These are phyloP conservation scores for Speleostelium caveatum DNA, from an alignment of 78 protist genomes.

Conservation along the genomic window DNA sequence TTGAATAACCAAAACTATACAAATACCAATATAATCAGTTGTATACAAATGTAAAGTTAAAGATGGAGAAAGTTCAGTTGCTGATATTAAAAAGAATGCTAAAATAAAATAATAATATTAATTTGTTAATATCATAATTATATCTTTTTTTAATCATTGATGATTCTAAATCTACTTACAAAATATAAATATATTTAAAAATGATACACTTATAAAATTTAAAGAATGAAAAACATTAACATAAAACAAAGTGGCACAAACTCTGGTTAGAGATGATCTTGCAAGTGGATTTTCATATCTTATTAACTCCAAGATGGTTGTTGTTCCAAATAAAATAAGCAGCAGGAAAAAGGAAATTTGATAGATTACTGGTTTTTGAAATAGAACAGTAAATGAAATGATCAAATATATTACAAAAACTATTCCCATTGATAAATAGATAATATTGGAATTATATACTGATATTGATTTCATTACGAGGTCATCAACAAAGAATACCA, in stretches of 20 bases:
- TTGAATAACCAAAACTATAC: constrained; percentile 35
- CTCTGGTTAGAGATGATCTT: constrained; percentile 48
- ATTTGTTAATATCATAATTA: neutral
- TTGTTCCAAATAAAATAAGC: constrained; percentile 31
- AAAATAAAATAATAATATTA: neutral
- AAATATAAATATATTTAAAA: constrained; percentile 46
- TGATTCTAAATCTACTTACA: constrained; percentile 5
- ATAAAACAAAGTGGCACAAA: constrained; percentile 45
- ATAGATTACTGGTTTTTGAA: constrained; percentile 2
- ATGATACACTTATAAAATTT: constrained; percentile 13
- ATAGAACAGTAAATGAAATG: constrained; percentile 20
- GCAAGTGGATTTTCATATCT: constrained; percentile 70
- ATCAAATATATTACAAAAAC: constrained; percentile 10
- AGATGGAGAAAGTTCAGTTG: constrained; percentile 18
- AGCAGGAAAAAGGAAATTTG: constrained; percentile 30
- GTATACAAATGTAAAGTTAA: constrained; percentile 36
- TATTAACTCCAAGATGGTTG: constrained; percentile 40
- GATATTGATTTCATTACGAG: constrained; percentile 21
- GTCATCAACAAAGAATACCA: constrained; percentile 46
- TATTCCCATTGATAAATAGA: constrained; percentile 42
- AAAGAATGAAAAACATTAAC: constrained; percentile 63
- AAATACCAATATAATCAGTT: constrained; percentile 66
- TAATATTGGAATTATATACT: neutral
- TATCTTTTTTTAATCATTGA: neutral
- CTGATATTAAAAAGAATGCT: constrained; percentile 52